Conservation (phyloP, 2,329 filamentous ascomycete genomes). For the Aureobasidium mangrovei region DNA sequence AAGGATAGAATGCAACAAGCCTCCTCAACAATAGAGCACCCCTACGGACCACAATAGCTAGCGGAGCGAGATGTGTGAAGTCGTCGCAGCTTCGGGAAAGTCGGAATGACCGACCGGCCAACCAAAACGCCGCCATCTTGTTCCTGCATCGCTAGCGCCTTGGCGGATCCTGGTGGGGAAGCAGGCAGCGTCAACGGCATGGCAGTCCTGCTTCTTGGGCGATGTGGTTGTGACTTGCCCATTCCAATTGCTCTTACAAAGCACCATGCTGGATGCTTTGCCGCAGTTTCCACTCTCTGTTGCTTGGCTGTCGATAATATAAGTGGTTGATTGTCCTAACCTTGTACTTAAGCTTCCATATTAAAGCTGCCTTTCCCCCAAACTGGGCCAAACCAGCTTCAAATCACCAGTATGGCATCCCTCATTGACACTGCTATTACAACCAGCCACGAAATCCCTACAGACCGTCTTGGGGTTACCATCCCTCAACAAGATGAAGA, state of each 20-base stretch:
- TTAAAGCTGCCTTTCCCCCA: not conserved
- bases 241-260: not conserved
- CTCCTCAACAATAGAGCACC: not conserved
- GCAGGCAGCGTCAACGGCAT: conserved; percentile 9
- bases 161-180: not conserved
- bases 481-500: not conserved
- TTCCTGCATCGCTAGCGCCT: not conserved
- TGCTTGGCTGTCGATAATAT: not conserved
- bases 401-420: conserved; percentile 8
- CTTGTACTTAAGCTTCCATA: not conserved
- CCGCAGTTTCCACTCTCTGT: conserved; percentile 2
- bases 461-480: not conserved
- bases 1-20: not conserved
- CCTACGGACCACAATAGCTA: not conserved
- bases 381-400: not conserved
- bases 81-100: conserved; percentile 8
- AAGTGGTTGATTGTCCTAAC: not conserved
- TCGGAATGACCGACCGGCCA: conserved; percentile 6
- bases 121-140: not conserved
- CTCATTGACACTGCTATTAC: conserved; percentile 11
- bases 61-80: not conserved
- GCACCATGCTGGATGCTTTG: conserved; percentile 5
- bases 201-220: conserved; percentile 1
- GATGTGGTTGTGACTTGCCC: conserved; percentile 1
- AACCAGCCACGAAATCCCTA: conserved; percentile 13